Conservation (phyloP, 371 early-diverging fungal species). For the Mucor circinelloides region DNA sequence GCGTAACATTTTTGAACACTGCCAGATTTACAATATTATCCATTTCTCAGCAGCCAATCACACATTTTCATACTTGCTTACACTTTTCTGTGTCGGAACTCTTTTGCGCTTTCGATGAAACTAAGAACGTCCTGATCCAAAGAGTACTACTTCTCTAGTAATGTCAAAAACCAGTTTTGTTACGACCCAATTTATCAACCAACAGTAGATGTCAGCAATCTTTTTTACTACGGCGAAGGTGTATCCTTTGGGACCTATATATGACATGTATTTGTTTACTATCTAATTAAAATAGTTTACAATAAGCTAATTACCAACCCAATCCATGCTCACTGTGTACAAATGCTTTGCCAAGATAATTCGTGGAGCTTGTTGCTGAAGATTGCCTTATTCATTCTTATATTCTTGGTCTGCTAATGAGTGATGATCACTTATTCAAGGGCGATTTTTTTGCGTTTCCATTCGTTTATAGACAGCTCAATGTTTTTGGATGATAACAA, state of each 20-base stretch:
- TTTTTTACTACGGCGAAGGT: constrained; percentile 14
- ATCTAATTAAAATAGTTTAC: background rate
- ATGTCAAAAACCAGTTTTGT: no score
- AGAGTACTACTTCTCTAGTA: no score
- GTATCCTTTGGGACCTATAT: constrained; percentile 11
- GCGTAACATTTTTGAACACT: no score
- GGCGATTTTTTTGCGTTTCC: constrained; percentile 19
- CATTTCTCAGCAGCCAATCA: no score
- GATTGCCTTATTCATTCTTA: constrained; percentile 26
- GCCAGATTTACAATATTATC: no score
- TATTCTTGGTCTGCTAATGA: constrained; percentile 22
- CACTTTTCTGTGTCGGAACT: no score
- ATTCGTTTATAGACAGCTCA: constrained; percentile 21
- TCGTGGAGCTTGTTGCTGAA: constrained; percentile 19
- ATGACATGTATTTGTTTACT: background rate
- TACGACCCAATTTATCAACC: no score
- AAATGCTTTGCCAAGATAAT: background rate
- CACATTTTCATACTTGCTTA: no score
- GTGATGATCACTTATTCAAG: constrained; percentile 11
- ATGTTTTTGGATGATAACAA: constrained; percentile 15
- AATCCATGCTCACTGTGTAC: constrained; percentile 8
- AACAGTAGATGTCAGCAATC: constrained; percentile 4
- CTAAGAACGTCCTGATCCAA: no score
- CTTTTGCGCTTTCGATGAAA: no score
- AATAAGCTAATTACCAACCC: constrained; percentile 1